Percentiles rank a stretch among this genome's conserved stretches.
phyloP scores from a whole-genome alignment of 164 flowering plant genomes.

The Hamamelis virginiana region DNA sequence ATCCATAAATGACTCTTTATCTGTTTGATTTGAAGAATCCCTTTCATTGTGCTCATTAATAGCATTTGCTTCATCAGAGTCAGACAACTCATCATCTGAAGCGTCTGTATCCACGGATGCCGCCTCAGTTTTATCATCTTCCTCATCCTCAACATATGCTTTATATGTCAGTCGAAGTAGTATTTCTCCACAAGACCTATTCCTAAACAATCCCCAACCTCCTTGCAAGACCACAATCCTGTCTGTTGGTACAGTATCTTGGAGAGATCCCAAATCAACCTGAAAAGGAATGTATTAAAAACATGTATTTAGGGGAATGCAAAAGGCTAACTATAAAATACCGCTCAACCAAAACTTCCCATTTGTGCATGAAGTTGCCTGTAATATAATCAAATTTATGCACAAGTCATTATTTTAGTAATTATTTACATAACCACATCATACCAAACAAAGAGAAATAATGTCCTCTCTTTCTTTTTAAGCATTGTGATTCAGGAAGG shows the following conservation, averaged over 20 bases:
- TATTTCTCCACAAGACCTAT: conserved; percentile 72
- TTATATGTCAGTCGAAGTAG: conserved; percentile 87
- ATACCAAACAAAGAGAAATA: too few species aligned
- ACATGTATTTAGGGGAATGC: too few species aligned
- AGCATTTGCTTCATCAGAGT: conserved; percentile 46
- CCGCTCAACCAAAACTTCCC: too few species aligned
- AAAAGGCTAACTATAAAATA: too few species aligned
- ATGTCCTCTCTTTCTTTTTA: too few species aligned
- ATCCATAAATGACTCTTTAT: conserved; percentile 83
- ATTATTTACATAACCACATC: too few species aligned
- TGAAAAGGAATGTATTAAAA: conserved; percentile 21
- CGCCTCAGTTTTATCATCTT: conserved; percentile 56
- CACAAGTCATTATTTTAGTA: too few species aligned
- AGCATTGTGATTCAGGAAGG: too few species aligned
- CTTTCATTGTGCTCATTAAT: conserved; percentile 24
- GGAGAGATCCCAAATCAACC: conserved; percentile 83
- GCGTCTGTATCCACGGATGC: conserved; percentile 44
- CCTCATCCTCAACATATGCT: conserved; percentile 99
- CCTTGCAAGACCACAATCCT: conserved; percentile 64
- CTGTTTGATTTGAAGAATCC: conserved; percentile 31
- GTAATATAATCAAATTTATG: too few species aligned
- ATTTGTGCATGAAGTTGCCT: too few species aligned
- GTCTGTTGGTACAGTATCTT: conserved; percentile 96
- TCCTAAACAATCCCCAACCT: conserved; percentile 73
- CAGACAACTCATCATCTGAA: conserved; percentile 76